Evolutionary conservation across 441 rosid genomes (phyloP).

Genomic region (Iberis amara): DNA sequence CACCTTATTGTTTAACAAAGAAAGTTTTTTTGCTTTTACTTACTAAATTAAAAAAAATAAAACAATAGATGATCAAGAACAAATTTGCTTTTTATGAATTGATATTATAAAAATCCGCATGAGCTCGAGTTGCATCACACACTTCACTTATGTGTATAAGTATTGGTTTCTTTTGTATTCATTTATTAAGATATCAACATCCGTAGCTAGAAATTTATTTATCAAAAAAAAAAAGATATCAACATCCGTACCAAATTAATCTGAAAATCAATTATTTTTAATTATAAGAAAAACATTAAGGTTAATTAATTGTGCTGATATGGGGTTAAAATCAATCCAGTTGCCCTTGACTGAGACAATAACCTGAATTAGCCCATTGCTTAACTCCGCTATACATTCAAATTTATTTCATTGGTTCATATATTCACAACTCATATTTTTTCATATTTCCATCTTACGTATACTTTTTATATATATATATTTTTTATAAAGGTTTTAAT

Average conservation of each 20-base stretch:
- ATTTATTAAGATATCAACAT: conserved; percentile 29
- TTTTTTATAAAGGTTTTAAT: too few relatives aligned
- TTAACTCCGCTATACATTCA: conserved; percentile 22
- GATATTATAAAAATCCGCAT: conserved; percentile 1
- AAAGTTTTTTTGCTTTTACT: conserved; percentile 20
- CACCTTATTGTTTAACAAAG: conserved; percentile 8
- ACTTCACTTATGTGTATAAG: not conserved
- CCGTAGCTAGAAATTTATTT: too few relatives aligned
- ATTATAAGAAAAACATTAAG: not conserved
- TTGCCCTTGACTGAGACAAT: conserved; percentile 19
- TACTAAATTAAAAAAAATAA: conserved; percentile 3
- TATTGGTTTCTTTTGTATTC: conserved; percentile 19
- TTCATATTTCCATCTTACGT: conserved; percentile 9
- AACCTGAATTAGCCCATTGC: conserved; percentile 20
- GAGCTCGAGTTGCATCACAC: conserved; percentile 30
- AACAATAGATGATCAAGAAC: conserved; percentile 23
- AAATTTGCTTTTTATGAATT: conserved; percentile 4
- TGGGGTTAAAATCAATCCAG: conserved; percentile 14
- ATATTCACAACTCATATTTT: conserved; percentile 12
- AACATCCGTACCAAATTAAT: conserved; percentile 31
- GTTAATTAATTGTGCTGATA: conserved; percentile 20
- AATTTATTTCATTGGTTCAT: conserved; percentile 21
- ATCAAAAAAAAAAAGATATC: conserved; percentile 30
- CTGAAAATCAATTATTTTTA: not conserved
- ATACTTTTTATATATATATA: too few relatives aligned